phyloP scores from a whole-genome alignment of 768 basidiomycete species.

The Agaricus blazei region DNA sequence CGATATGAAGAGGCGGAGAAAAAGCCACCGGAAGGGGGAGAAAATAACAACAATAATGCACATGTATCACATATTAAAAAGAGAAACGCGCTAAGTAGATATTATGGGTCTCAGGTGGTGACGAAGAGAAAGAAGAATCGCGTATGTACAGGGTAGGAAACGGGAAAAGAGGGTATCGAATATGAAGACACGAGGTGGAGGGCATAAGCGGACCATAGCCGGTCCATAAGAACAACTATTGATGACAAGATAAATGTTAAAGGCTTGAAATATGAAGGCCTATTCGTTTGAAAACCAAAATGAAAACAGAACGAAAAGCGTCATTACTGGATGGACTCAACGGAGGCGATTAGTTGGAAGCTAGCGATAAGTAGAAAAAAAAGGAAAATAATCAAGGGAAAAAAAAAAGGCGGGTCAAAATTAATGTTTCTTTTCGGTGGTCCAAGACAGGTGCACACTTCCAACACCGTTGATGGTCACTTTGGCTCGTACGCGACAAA shows the following conservation, averaged over 20 bases:
- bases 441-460: constrained; percentile 77
- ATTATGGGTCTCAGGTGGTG: background rate
- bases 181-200: background rate
- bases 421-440: constrained; percentile 45
- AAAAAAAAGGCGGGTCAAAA: too few relatives aligned
- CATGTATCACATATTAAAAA: background rate
- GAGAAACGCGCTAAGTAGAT: background rate
- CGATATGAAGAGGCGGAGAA: background rate
- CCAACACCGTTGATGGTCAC: constrained; percentile 73
- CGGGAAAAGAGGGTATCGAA: background rate
- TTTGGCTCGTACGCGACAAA: constrained; percentile 72
- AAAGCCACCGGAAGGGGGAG: too few relatives aligned
- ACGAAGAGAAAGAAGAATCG: background rate
- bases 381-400: background rate
- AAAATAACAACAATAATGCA: background rate
- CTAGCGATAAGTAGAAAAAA: background rate
- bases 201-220: constrained; percentile 1
- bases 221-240: background rate
- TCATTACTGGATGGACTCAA: background rate
- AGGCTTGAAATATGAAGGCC: background rate
- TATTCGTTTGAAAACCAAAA: background rate
- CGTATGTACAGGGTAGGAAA: background rate
- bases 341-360: background rate
- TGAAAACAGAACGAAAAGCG: too few relatives aligned
- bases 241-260: background rate